Conservation (phyloP, 2,329 filamentous ascomycete genomes). For the Colletotrichum horii region DNA sequence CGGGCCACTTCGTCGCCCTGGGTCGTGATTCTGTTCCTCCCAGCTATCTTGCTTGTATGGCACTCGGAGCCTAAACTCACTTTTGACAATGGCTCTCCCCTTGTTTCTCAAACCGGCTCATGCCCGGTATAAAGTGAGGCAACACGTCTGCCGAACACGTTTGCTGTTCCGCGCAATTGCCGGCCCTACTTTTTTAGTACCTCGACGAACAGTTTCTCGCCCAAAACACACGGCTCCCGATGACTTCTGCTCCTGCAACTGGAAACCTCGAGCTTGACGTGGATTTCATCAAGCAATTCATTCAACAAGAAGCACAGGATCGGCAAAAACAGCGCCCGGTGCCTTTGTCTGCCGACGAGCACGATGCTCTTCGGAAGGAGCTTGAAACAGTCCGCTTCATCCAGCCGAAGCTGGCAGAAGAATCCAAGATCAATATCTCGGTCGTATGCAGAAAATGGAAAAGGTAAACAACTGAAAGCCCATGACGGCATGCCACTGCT, state of each 20-base stretch:
- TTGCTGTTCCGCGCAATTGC: neutral
- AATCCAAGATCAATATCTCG: slow-evolving; percentile 27
- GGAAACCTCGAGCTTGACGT: neutral
- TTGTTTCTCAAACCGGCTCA: neutral
- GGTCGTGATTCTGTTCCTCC: neutral
- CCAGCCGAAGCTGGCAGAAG: slow-evolving; percentile 23
- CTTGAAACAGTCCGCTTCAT: slow-evolving; percentile 24
- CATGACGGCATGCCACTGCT: neutral
- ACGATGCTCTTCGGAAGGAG: slow-evolving; percentile 22
- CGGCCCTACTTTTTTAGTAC: neutral
- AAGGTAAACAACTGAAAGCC: slow-evolving; percentile 3
- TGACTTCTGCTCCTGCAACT: neutral
- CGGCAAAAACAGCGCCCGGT: neutral
- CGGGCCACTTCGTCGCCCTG: neutral
- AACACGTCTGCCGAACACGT: neutral
- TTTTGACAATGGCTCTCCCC: neutral
- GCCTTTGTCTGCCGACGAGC: slow-evolving; percentile 24
- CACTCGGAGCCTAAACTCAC: neutral
- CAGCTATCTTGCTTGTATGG: neutral
- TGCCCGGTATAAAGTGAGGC: neutral
- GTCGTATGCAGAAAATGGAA: slow-evolving; percentile 27
- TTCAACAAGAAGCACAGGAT: neutral
- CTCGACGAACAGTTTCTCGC: neutral
- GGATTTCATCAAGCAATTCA: slow-evolving; percentile 16
- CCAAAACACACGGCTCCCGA: neutral